These are phyloP conservation scores for Suillus discolor DNA, from an alignment of 768 basidiomycete species.

Conservation along the genomic window DNA sequence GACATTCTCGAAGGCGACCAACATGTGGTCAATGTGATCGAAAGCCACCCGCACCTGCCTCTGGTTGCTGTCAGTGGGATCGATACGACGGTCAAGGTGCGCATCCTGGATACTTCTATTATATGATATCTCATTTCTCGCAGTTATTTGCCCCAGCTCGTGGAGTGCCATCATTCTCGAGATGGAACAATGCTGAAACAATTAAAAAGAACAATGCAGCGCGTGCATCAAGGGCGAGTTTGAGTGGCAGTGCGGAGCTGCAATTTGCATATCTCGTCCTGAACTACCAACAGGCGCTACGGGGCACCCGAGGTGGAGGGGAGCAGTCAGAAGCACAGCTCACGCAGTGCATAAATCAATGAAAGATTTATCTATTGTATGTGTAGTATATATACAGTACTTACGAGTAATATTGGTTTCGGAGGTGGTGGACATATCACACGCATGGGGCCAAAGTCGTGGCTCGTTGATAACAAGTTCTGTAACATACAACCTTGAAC, in stretches of 20 bases:
- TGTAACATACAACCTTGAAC: slow-evolving; percentile 25
- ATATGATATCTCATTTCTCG: slow-evolving; percentile 2
- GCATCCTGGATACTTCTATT: slow-evolving; percentile 13
- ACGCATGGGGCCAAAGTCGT: slow-evolving; percentile 6
- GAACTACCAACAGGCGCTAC: slow-evolving; percentile 29
- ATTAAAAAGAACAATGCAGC: slow-evolving; percentile 60
- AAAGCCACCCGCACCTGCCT: slow-evolving; percentile 78
- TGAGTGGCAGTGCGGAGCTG: slow-evolving; percentile 21
- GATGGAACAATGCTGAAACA: slow-evolving; percentile 47
- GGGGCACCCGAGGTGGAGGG: slow-evolving; percentile 26
- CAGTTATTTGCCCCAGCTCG: slow-evolving; percentile 69
- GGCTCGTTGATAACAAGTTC: slow-evolving; percentile 8
- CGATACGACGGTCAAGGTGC: slow-evolving; percentile 81
- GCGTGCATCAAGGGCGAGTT: slow-evolving; percentile 32
- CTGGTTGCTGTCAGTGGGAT: slow-evolving; percentile 88
- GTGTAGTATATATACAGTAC: slow-evolving; percentile 4
- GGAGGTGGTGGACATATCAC: slow-evolving; percentile 9
- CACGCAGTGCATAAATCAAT: slow-evolving; percentile 33
- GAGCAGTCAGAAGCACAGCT: slow-evolving; percentile 24
- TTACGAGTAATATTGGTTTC: slow-evolving; percentile 3
- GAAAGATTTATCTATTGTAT: slow-evolving; percentile 9
- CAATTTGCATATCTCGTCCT: slow-evolving; percentile 34
- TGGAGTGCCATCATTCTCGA: slow-evolving; percentile 54
- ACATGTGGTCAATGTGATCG: slow-evolving; percentile 83
- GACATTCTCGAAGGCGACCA: slow-evolving; percentile 86